A percentile compares a stretch with the other conserved stretches of the same genome.
Evolutionary conservation across 2,329 filamentous ascomycete genomes (phyloP).

Genomic region (Ceratocystis diversiconidia): DNA sequence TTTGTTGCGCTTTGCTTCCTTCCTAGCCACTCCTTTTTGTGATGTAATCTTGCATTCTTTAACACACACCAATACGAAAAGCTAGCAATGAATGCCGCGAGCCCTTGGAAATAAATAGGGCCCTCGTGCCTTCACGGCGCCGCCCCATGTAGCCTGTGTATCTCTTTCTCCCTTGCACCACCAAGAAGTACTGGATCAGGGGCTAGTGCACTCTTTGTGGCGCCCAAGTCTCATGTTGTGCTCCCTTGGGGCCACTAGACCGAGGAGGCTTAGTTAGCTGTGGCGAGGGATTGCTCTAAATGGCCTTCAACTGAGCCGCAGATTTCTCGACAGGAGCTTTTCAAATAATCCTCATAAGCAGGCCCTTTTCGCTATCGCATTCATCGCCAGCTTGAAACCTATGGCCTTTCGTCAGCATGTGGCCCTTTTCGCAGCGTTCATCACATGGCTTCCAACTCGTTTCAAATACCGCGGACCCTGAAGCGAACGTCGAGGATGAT

Average conservation of each 20-base stretch:
- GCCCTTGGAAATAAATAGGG: neutral
- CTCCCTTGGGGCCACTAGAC: neutral
- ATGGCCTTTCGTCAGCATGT: neutral
- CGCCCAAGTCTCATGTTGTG: slow-evolving; percentile 1
- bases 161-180: neutral
- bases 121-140: neutral
- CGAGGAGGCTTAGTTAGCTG: neutral
- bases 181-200: neutral
- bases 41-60: neutral
- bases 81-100: neutral
- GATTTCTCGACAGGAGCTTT: too few species aligned
- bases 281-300: neutral
- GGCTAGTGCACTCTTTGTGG: neutral
- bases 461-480: slow-evolving; percentile 12
- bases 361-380: neutral
- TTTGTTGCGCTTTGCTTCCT: neutral
- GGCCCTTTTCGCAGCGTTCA: slow-evolving; percentile 3
- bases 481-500: slow-evolving; percentile 19
- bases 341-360: neutral
- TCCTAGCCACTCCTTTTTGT: neutral
- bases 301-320: neutral
- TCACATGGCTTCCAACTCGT: slow-evolving; percentile 17
- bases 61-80: neutral
- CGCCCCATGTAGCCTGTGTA: neutral
- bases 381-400: neutral